Conservation (phyloP, 2,329 filamentous ascomycete species). For the Colletotrichum eleusines region DNA sequence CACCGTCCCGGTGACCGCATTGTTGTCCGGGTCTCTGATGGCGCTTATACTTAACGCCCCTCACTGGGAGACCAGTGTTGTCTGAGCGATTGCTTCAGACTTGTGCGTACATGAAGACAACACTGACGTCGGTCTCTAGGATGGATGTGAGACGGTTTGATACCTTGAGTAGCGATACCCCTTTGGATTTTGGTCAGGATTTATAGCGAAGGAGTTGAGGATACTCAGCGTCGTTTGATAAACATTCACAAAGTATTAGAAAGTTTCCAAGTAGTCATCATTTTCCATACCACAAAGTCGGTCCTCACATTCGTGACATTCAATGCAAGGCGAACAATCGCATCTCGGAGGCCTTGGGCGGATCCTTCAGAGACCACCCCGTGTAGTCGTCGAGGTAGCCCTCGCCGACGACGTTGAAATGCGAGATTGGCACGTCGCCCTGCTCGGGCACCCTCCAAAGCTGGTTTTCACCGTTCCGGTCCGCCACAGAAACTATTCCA, state of each 20-base stretch:
- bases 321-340: slow-evolving; percentile 24
- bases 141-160: too few species aligned
- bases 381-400: slow-evolving; percentile 6
- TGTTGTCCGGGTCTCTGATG: slow-evolving; percentile 66
- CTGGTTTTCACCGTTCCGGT: neutral
- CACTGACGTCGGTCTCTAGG: too few species aligned
- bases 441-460: slow-evolving; percentile 6
- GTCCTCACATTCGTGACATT: neutral
- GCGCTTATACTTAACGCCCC: slow-evolving; percentile 67
- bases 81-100: neutral
- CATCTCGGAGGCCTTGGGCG: neutral
- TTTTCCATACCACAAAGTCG: too few species aligned
- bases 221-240: neutral
- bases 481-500: neutral
- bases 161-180: neutral
- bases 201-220: neutral
- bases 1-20: slow-evolving; percentile 62
- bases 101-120: neutral
- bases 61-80: slow-evolving; percentile 45
- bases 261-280: neutral
- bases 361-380: slow-evolving; percentile 10
- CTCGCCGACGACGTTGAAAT: slow-evolving; percentile 22
- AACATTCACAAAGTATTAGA: neutral
- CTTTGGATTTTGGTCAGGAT: neutral
- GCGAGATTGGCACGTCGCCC: neutral